Evolutionary conservation across 352 stramenopile genomes (phyloP), one percentile per base, ranked within the genome.

Genomic region (Pythium myriotylum): DNA sequence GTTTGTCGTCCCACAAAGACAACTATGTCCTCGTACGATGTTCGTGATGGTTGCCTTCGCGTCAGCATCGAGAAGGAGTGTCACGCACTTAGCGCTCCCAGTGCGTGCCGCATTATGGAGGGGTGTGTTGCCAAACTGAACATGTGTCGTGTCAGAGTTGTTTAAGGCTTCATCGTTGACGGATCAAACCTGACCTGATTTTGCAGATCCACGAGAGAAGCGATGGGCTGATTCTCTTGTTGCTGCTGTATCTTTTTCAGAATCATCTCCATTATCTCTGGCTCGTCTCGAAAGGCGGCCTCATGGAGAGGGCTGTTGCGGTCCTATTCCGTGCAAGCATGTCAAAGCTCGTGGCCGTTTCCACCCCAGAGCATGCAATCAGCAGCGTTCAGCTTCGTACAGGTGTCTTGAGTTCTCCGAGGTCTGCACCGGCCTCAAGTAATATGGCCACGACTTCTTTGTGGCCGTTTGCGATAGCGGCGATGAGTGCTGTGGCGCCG

Each of bases 301-400:
- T 93, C 84, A 17, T 93, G 84, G 13, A 93, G 67, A 9, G 84
- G 80, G 39, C 76, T 91, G 39, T 93, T 93, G 54, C 70, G 78
- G 45, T 91, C 81, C 84, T 92, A 67, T n/a, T 52, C 1, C 12
- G 10, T 10, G 29, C 17, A 9, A 39, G n/a, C 22, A 10, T 35
- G 13, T 46, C 32, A 35, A 9, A 49, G 22, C n/a, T n/a, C n/a
- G n/a, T n/a, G n/a, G n/a, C n/a, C n/a, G n/a, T n/a, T n/a, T n/a
- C n/a, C n/a, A n/a, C n/a, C n/a, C n/a, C n/a, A n/a, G n/a, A n/a
- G n/a, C n/a, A n/a, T n/a, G n/a, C n/a, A n/a, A n/a, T n/a, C 12
- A 19, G 4, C 37, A 49, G 14, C 19, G 20, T 46, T 17, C 2
- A 8, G 12, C 8, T 32, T 26, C 68, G 20, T 57, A 93, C 84